Percentiles rank a stretch among this genome's conserved stretches.
phyloP scores from a whole-genome alignment of 2,329 filamentous ascomycete genomes.

The Trichoderma koningii region DNA sequence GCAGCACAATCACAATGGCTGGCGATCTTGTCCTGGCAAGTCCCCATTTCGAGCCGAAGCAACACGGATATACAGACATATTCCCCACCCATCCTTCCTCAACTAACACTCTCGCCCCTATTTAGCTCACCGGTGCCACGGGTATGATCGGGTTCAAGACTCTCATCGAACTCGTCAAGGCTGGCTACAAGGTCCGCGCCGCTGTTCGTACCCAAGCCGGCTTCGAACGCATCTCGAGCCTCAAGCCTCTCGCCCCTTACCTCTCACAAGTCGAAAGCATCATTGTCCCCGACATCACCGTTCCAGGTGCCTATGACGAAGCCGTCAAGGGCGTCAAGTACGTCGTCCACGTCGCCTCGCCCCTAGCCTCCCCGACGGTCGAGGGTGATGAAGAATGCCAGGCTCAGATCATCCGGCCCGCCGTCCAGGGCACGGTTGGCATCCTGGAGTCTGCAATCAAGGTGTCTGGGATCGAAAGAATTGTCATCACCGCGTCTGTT shows the following conservation, averaged over 20 bases:
- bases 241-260: slow-evolving; percentile 23
- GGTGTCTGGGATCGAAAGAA: slow-evolving; percentile 39
- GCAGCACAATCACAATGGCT: slow-evolving; percentile 11
- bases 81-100: not conserved
- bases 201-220: slow-evolving; percentile 35
- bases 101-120: not conserved
- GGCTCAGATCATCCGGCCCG: slow-evolving; percentile 37
- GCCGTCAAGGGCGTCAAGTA: slow-evolving; percentile 43
- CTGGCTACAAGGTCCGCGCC: slow-evolving; percentile 36
- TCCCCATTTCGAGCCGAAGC: not conserved
- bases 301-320: slow-evolving; percentile 43
- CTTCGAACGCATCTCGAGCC: slow-evolving; percentile 26
- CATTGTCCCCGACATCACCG: slow-evolving; percentile 43
- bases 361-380: slow-evolving; percentile 25
- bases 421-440: slow-evolving; percentile 41
- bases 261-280: slow-evolving; percentile 32
- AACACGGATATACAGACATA: not conserved
- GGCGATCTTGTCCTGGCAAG: slow-evolving; percentile 26
- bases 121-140: slow-evolving; percentile 37
- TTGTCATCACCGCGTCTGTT: slow-evolving; percentile 48
- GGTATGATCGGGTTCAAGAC: slow-evolving; percentile 38
- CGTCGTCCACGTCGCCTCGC: slow-evolving; percentile 41
- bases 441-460: slow-evolving; percentile 44
- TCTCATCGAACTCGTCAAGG: slow-evolving; percentile 33
- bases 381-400: slow-evolving; percentile 23